Evolutionary conservation across 1,139 yeast genomes (phyloP).

Genomic region (Blastobotrys elegans): DNA sequence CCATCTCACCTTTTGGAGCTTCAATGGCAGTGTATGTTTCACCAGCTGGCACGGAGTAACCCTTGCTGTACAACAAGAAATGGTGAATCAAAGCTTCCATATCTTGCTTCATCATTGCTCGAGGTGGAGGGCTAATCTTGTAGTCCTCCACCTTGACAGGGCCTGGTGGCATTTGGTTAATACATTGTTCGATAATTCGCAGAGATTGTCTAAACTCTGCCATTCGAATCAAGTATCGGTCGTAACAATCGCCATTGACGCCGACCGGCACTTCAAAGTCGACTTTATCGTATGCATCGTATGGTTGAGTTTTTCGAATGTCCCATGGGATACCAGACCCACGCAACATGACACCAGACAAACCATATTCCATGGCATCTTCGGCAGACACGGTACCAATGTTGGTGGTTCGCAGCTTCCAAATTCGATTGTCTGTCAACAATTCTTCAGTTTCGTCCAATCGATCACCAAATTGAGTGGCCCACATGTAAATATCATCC

Average conservation of each 20-base stretch:
- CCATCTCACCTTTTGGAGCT: constrained; percentile 97
- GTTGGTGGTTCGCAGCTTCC: constrained; percentile 83
- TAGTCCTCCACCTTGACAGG: constrained; percentile 89
- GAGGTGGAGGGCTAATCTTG: constrained; percentile 80
- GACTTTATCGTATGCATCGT: constrained; percentile 82
- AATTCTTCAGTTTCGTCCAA: constrained; percentile 87
- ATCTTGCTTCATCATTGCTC: constrained; percentile 80
- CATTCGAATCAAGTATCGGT: constrained; percentile 84
- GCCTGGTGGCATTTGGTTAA: constrained; percentile 88
- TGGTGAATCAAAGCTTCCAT: constrained; percentile 92
- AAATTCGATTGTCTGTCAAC: constrained; percentile 85
- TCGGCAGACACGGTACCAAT: constrained; percentile 81
- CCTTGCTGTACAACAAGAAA: constrained; percentile 81
- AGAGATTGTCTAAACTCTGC: constrained; percentile 88
- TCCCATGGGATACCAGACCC: constrained; percentile 89
- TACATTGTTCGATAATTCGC: constrained; percentile 84
- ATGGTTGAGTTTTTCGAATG: constrained; percentile 81
- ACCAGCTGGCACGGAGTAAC: constrained; percentile 84
- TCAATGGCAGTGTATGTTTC: constrained; percentile 90
- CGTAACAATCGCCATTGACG: constrained; percentile 84
- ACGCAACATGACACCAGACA: constrained; percentile 86
- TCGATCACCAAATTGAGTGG: constrained; percentile 92
- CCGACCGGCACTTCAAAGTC: constrained; percentile 89
- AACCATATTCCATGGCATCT: constrained; percentile 76
- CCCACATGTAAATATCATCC: constrained; percentile 95